phyloP scores from a whole-genome alignment of 164 flowering plant genomes.

The Vitis cinerea region DNA sequence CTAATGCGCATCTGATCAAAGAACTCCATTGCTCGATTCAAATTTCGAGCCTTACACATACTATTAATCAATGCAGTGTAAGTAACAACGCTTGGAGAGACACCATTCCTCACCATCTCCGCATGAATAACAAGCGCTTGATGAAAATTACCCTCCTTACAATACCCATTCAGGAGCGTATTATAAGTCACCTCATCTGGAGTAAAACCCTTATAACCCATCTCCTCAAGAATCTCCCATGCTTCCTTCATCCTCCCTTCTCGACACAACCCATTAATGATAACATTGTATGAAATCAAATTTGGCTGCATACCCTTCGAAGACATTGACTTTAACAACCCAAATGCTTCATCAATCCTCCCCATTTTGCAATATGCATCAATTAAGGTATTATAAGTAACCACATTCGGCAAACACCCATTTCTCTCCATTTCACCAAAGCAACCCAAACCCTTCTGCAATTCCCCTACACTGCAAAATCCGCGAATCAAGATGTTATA shows the following conservation, averaged over 20 bases:
- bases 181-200: constrained; percentile 84
- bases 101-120: constrained; percentile 73
- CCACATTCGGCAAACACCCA: constrained; percentile 80
- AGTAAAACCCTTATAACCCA: constrained; percentile 51
- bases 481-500: constrained; percentile 81
- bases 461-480: constrained; percentile 42
- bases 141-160: constrained; percentile 70
- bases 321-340: constrained; percentile 40
- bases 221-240: constrained; percentile 46
- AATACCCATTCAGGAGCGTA: constrained; percentile 78
- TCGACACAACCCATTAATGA: constrained; percentile 74
- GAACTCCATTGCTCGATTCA: constrained; percentile 70
- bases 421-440: constrained; percentile 58
- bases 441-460: constrained; percentile 57
- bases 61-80: constrained; percentile 79
- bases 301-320: constrained; percentile 55
- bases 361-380: constrained; percentile 64
- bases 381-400: constrained; percentile 76
- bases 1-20: constrained; percentile 64
- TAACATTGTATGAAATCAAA: constrained; percentile 72
- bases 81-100: constrained; percentile 73
- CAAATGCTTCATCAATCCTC: constrained; percentile 42
- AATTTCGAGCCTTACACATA: constrained; percentile 73
- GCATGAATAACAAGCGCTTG: constrained; percentile 71
- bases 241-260: constrained; percentile 70